A percentile compares a stretch with the other conserved stretches of the same genome.
phyloP scores from a whole-genome alignment of 768 basidiomycete species.

The Lactarius akahatsu region DNA sequence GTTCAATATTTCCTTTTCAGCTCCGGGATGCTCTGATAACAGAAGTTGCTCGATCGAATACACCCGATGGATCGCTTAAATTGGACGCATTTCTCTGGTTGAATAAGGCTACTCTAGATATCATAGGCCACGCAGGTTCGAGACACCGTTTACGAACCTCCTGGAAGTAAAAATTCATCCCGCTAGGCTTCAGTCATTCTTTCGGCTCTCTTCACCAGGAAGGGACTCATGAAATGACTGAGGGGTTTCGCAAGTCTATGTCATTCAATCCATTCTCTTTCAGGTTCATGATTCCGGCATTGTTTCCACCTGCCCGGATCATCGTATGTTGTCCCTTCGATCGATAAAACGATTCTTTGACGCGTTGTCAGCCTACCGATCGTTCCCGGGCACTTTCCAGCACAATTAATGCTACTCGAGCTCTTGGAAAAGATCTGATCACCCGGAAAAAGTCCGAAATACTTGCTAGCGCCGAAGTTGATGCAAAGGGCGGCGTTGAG shows the following conservation, averaged over 20 bases:
- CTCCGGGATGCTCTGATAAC: constrained; percentile 13
- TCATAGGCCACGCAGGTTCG: constrained; percentile 23
- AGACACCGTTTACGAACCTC: not conserved
- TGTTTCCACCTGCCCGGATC: constrained; percentile 14
- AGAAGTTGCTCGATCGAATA: not conserved
- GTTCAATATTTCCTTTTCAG: constrained; percentile 1
- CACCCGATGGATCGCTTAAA: constrained; percentile 13
- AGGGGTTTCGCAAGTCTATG: constrained; percentile 19
- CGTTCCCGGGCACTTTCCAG: constrained; percentile 7
- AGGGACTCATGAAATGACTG: constrained; percentile 10
- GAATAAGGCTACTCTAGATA: constrained; percentile 23
- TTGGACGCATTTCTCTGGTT: constrained; percentile 19
- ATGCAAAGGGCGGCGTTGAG: constrained; percentile 35
- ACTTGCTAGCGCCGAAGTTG: constrained; percentile 31
- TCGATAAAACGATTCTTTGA: not conserved
- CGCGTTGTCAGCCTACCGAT: constrained; percentile 10
- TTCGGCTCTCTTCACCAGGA: constrained; percentile 17
- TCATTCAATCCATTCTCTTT: constrained; percentile 18
- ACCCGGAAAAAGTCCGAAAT: constrained; percentile 39
- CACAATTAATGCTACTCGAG: constrained; percentile 26
- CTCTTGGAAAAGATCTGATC: constrained; percentile 35
- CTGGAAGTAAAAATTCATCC: not conserved
- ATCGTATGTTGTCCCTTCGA: constrained; percentile 18
- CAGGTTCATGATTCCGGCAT: constrained; percentile 7
- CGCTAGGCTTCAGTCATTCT: constrained; percentile 22